These are phyloP conservation scores for Paramyrothecium sp. DNA, from an alignment of 2,329 filamentous ascomycete genomes.

Conservation along the genomic window DNA sequence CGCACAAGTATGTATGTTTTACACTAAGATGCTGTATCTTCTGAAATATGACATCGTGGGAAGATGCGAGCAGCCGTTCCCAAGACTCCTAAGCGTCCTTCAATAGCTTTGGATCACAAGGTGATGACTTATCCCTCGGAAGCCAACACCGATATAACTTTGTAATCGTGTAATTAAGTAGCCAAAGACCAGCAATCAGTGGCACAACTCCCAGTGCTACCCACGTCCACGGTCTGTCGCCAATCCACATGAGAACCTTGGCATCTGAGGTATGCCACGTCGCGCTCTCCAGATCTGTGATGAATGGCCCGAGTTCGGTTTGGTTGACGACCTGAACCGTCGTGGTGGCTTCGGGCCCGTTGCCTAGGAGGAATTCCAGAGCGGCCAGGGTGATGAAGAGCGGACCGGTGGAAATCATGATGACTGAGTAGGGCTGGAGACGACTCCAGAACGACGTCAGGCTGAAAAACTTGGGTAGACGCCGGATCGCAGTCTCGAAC, in stretches of 20 bases:
- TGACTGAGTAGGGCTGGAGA: slow-evolving; percentile 67
- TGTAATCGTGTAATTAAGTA: too few species aligned
- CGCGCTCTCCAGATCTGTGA: slow-evolving; percentile 34
- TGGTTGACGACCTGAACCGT: slow-evolving; percentile 25
- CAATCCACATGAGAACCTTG: slow-evolving; percentile 46
- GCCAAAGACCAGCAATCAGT: too few species aligned
- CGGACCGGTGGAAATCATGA: slow-evolving; percentile 78
- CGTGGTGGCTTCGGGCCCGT: slow-evolving; percentile 27
- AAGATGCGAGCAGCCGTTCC: too few species aligned
- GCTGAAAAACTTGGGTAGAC: slow-evolving; percentile 62
- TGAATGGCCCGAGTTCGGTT: slow-evolving; percentile 22
- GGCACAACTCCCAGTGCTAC: slow-evolving; percentile 18
- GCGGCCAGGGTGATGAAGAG: slow-evolving; percentile 74
- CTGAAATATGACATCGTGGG: too few species aligned
- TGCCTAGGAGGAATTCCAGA: slow-evolving; percentile 66
- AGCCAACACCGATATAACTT: too few species aligned
- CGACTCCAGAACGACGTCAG: slow-evolving; percentile 57
- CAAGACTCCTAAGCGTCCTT: too few species aligned
- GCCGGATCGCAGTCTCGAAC: slow-evolving; percentile 68
- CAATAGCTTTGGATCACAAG: too few species aligned
- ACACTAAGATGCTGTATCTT: too few species aligned
- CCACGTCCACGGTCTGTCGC: slow-evolving; percentile 31
- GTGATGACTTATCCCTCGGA: too few species aligned
- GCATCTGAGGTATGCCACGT: slow-evolving; percentile 48
- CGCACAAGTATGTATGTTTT: too few species aligned